Evolutionary conservation across 176 grass and related monocot species (phyloP).

Genomic region (Oropetium thomaeum): DNA sequence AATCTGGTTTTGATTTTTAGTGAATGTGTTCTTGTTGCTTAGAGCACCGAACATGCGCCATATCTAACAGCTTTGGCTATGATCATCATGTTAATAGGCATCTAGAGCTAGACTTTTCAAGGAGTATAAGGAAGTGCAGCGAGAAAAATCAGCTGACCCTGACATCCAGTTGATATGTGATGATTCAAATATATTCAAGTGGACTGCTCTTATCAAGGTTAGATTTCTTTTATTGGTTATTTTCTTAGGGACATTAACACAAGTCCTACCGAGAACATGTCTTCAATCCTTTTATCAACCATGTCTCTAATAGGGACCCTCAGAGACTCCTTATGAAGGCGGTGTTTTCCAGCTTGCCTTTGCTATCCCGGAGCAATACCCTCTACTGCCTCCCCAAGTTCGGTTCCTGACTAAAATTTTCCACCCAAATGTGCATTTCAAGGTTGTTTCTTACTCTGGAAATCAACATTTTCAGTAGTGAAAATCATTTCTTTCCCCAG

Average conservation of each 20-base stretch:
- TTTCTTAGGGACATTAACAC: not conserved
- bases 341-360: constrained; percentile 92
- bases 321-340: constrained; percentile 95
- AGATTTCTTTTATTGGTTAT: not conserved
- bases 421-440: constrained; percentile 99
- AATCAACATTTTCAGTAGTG: not conserved
- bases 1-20: not conserved
- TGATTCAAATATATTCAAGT: constrained; percentile 98
- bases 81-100: constrained; percentile 37
- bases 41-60: not conserved
- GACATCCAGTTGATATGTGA: constrained; percentile 98
- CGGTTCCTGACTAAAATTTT: constrained; percentile 99
- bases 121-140: constrained; percentile 91
- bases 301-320: constrained; percentile 65
- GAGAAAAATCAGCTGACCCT: constrained; percentile 87
- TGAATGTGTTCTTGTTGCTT: not conserved
- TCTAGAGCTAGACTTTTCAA: constrained; percentile 97
- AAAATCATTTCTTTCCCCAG: not conserved
- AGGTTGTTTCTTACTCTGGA: constrained; percentile 40
- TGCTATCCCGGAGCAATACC: constrained; percentile 94
- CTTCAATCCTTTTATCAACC: not conserved
- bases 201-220: constrained; percentile 96
- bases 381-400: constrained; percentile 98
- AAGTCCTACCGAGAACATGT: not conserved
- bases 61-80: not conserved